These are phyloP conservation scores for Vachellia collinsii DNA, from an alignment of 306 rosid species.

Conservation along the genomic window DNA sequence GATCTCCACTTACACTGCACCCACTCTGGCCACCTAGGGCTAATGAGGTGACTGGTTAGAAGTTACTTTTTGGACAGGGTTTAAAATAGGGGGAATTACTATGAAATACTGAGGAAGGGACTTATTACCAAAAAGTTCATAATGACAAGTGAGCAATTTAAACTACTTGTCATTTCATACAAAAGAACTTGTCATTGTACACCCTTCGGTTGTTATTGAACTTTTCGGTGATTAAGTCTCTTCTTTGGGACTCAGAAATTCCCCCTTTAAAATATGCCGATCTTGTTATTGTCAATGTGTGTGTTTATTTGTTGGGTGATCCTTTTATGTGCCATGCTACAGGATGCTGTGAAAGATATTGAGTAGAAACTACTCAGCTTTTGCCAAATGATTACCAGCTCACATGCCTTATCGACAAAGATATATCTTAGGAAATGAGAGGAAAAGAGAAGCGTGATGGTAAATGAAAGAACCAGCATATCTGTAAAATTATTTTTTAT, in stretches of 20 bases:
- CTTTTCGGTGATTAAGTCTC: too few relatives aligned
- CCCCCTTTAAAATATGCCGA: background rate
- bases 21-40: background rate
- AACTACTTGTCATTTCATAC: too few relatives aligned
- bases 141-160: too few relatives aligned
- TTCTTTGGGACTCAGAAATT: too few relatives aligned
- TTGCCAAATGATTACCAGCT: conserved; percentile 34
- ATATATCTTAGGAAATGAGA: conserved; percentile 35
- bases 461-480: conserved; percentile 28
- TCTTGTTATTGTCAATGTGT: background rate
- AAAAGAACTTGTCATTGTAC: too few relatives aligned
- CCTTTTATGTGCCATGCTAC: conserved; percentile 29
- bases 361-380: conserved; percentile 41
- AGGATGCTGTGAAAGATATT: conserved; percentile 60
- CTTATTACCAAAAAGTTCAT: too few relatives aligned
- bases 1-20: background rate
- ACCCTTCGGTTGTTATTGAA: too few relatives aligned
- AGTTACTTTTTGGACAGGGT: background rate
- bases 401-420: conserved; percentile 1
- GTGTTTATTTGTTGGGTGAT: background rate
- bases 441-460: conserved; percentile 20
- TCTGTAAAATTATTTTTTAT: conserved; percentile 39
- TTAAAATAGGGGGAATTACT: background rate
- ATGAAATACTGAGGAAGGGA: too few relatives aligned
- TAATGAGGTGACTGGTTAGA: background rate